Conservation (phyloP, 1,284 basidiomycete species). For the Athelia psychrophila region DNA sequence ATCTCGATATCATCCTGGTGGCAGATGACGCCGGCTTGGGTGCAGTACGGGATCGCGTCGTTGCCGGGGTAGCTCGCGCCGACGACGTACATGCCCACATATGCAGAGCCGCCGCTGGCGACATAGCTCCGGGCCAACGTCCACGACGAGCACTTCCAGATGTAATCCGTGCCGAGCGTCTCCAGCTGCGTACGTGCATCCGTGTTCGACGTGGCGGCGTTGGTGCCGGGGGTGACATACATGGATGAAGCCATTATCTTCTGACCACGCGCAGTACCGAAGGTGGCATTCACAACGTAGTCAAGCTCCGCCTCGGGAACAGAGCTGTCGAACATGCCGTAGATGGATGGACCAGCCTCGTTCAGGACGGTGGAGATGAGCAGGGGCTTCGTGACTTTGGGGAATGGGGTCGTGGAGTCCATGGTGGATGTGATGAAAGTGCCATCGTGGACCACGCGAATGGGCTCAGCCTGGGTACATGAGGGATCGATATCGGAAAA, state of each 20-base stretch:
- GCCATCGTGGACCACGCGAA: slow-evolving; percentile 61
- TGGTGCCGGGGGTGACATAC: slow-evolving; percentile 43
- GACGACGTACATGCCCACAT: slow-evolving; percentile 63
- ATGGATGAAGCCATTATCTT: slow-evolving; percentile 43
- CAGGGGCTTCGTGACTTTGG: slow-evolving; percentile 57
- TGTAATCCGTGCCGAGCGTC: slow-evolving; percentile 62
- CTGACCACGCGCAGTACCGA: slow-evolving; percentile 47
- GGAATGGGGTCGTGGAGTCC: slow-evolving; percentile 55
- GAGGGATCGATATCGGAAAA: slow-evolving; percentile 41
- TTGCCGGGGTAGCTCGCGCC: slow-evolving; percentile 74
- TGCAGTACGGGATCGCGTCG: slow-evolving; percentile 50
- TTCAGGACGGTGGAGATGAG: slow-evolving; percentile 68
- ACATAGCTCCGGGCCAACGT: slow-evolving; percentile 69
- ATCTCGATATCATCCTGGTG: slow-evolving; percentile 77
- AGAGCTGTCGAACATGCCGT: slow-evolving; percentile 35
- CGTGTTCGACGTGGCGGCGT: slow-evolving; percentile 22
- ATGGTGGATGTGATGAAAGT: slow-evolving; percentile 55
- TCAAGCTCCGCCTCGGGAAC: slow-evolving; percentile 40
- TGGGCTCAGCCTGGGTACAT: slow-evolving; percentile 53
- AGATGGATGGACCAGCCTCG: slow-evolving; percentile 66
- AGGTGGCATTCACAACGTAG: slow-evolving; percentile 37
- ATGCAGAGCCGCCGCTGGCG: slow-evolving; percentile 59
- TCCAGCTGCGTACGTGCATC: slow-evolving; percentile 60
- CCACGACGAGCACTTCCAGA: slow-evolving; percentile 72
- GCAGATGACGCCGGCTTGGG: slow-evolving; percentile 52